Evolutionary conservation across 2,329 filamentous ascomycete species (phyloP).

Genomic region (Sporothrix curviconia): DNA sequence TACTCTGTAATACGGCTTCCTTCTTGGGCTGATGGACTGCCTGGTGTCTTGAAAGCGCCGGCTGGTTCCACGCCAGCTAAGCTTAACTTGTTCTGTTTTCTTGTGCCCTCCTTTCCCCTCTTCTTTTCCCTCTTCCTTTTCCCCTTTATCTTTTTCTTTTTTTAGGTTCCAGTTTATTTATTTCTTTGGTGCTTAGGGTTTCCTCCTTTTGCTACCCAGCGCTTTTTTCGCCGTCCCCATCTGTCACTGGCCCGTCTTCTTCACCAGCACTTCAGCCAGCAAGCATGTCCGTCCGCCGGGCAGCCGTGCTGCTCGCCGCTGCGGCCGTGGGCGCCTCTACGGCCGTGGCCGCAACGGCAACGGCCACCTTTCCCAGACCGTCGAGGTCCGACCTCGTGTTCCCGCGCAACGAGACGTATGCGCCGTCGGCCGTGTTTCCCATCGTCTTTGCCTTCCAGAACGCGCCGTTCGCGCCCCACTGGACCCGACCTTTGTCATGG

Average conservation of each 20-base stretch:
- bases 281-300: no score
- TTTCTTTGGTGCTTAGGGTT: background rate
- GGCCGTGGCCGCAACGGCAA: background rate
- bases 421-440: slow-evolving; percentile 23
- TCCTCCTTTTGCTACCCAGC: background rate
- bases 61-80: no score
- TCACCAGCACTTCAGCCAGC: no score
- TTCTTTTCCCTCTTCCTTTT: background rate
- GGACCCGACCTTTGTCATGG: slow-evolving; percentile 7
- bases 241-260: no score
- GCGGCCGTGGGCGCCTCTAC: no score
- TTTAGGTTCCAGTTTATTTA: background rate
- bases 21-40: no score
- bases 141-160: background rate
- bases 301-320: no score
- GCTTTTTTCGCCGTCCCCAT: no score
- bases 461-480: slow-evolving; percentile 18
- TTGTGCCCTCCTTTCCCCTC: no score
- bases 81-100: no score
- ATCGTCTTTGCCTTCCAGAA: slow-evolving; percentile 27
- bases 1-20: no score
- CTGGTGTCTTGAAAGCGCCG: no score
- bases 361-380: slow-evolving; percentile 1
- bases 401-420: slow-evolving; percentile 28
- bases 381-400: slow-evolving; percentile 27